Percentiles rank a stretch among this genome's conserved stretches.
Conservation (phyloP, 208 protist genomes). For the Crithidia fasciculata region DNA sequence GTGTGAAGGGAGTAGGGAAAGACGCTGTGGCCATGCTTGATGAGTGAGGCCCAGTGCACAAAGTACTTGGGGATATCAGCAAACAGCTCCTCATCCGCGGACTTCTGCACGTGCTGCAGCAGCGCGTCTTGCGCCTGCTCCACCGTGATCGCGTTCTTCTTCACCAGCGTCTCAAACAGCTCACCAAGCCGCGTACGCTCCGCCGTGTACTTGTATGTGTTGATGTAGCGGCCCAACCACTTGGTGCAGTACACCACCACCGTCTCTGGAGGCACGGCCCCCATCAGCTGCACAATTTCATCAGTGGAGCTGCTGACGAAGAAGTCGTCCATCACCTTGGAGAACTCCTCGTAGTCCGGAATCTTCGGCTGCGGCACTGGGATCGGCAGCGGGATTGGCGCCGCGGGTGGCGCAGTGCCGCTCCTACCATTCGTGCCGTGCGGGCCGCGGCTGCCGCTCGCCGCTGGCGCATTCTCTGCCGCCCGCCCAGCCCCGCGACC, state of each 20-base stretch:
- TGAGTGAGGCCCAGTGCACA: conserved; percentile 70
- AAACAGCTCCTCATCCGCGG: conserved; percentile 70
- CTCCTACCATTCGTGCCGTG: conserved; percentile 2
- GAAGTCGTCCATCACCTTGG: conserved; percentile 80
- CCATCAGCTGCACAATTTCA: conserved; percentile 57
- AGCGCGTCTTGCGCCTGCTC: conserved; percentile 61
- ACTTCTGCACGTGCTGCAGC: conserved; percentile 60
- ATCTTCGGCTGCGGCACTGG: conserved; percentile 39
- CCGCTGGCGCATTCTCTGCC: conserved; percentile 2
- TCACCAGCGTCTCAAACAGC: conserved; percentile 71
- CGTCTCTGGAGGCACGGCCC: conserved; percentile 42
- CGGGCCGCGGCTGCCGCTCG: not conserved
- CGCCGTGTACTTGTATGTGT: conserved; percentile 63
- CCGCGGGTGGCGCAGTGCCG: not conserved
- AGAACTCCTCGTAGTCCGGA: conserved; percentile 73
- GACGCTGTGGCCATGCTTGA: conserved; percentile 63
- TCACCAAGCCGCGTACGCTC: conserved; percentile 78
- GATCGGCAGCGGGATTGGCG: conserved; percentile 3
- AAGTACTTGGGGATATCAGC: conserved; percentile 82
- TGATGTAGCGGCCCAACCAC: conserved; percentile 77
- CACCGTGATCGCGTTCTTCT: conserved; percentile 45
- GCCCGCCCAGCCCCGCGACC: conserved; percentile 34
- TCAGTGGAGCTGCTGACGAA: conserved; percentile 65
- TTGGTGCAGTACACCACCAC: conserved; percentile 63
- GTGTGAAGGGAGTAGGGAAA: conserved; percentile 76